A percentile compares a stretch with the other conserved stretches of the same genome.
phyloP scores from a whole-genome alignment of 2,329 filamentous ascomycete species.

The Fusarium brachygibbosum region DNA sequence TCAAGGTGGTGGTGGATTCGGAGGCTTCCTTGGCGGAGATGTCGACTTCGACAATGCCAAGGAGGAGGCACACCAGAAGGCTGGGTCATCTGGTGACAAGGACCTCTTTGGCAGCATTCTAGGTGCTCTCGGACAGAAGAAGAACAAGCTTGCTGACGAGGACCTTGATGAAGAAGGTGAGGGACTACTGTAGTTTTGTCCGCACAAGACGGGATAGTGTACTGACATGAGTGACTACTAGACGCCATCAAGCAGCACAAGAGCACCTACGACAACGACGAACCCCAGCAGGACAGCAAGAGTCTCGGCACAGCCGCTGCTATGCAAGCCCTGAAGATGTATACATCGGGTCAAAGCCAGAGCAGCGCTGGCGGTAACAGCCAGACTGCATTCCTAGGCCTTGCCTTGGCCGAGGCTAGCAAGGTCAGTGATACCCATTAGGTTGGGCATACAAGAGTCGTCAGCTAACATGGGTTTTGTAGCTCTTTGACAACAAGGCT shows the following conservation, averaged over 20 bases:
- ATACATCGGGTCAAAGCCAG: constrained; percentile 68
- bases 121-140: constrained; percentile 63
- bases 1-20: constrained; percentile 54
- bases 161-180: constrained; percentile 65
- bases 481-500: constrained; percentile 73
- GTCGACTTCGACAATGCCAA: constrained; percentile 64
- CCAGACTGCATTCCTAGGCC: constrained; percentile 84
- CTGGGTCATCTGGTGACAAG: constrained; percentile 61
- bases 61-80: constrained; percentile 61
- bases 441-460: too few species aligned
- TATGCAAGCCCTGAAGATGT: constrained; percentile 85
- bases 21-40: constrained; percentile 58
- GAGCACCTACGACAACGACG: constrained; percentile 73
- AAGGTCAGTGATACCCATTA: constrained; percentile 65
- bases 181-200: constrained; percentile 8
- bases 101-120: constrained; percentile 66
- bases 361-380: constrained; percentile 61
- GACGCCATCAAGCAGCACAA: constrained; percentile 82
- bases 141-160: constrained; percentile 61
- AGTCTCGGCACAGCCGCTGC: constrained; percentile 80
- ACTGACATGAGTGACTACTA: constrained; percentile 41
- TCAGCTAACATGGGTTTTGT: constrained; percentile 21
- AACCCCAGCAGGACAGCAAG: constrained; percentile 61
- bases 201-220: too few species aligned
- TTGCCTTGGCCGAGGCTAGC: constrained; percentile 90